Evolutionary conservation across 2,329 filamentous ascomycete genomes (phyloP), one percentile per base, ranked within the genome.

Genomic region (Botrytis fragariae): DNA sequence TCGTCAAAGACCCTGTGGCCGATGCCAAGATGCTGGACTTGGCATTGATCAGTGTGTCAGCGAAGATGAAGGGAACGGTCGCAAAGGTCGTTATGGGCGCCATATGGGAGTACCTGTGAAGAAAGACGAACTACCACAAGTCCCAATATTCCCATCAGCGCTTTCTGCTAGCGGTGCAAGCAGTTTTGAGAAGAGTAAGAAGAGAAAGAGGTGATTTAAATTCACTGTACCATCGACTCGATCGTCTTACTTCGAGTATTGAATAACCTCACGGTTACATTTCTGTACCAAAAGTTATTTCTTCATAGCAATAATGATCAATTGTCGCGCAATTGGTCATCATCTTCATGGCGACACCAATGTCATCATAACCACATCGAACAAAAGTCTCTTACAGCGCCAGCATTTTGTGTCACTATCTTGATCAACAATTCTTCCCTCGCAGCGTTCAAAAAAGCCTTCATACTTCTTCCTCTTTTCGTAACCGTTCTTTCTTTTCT

Each of bases 31-130:
- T 84, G 96, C 96, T 61, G 96, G 96, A 32, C 93, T 99, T 79
- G 92, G 93, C 73, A 90, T 94, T 74, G 96, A 98, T 78, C 93
- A 95, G 76, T 99, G 96, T 83, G 90, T 99, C 83, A 98, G 95
- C 82, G 96, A 99, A 83, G 96, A 99, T 79, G 96, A 99, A 83
- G 94, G 94, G 76, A 98, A 98, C 82, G 96, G 95, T 76, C 92
- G 96, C 80, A 98, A 98, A 83, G 96, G 96, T 76, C 91, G 96
- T 73, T 98, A 98, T 81, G 89, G 89, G 78, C 88, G 89, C 76
- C 89, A 91, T 81, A 91, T 91, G 89, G 89, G 89, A 73, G 89
- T 91, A 57, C 88, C 89, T 70, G 85, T 90, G 79, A 87, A 87
- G 81, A 87, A 87, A 74, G 85, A 88, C 48, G 89, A 90, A 42